A percentile compares a stretch with the other conserved stretches of the same genome.
Conservation (phyloP, 2,329 filamentous ascomycete genomes). For the Hypoxylon sp. region DNA sequence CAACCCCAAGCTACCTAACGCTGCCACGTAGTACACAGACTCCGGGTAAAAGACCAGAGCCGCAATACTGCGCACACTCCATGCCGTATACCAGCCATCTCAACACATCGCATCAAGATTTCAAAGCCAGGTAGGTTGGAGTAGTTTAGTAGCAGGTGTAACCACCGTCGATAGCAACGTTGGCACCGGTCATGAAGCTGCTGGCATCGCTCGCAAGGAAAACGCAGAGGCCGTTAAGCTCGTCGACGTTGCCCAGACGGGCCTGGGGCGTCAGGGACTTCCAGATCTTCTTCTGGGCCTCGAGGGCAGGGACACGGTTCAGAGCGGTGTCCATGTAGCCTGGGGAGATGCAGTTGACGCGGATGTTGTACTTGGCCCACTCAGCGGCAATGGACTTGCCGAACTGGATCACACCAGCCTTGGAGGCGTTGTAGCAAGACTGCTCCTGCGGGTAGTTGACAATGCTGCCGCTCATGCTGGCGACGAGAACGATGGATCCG, state of each 20-base stretch:
- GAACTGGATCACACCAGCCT: slow-evolving; percentile 83
- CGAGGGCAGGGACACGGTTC: slow-evolving; percentile 82
- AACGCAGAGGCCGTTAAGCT: slow-evolving; percentile 83
- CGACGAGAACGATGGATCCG: slow-evolving; percentile 81
- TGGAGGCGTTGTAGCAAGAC: slow-evolving; percentile 86
- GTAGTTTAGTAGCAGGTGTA: slow-evolving; percentile 72
- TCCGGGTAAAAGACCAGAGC: slow-evolving; percentile 37
- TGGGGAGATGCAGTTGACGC: slow-evolving; percentile 87
- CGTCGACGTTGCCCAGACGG: slow-evolving; percentile 79
- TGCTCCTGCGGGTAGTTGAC: slow-evolving; percentile 92
- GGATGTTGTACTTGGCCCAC: slow-evolving; percentile 85
- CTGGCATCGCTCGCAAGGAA: slow-evolving; percentile 82
- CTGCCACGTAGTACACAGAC: slow-evolving; percentile 32
- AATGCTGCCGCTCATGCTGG: slow-evolving; percentile 85
- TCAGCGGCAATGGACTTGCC: slow-evolving; percentile 86
- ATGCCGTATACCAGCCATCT: slow-evolving; percentile 17
- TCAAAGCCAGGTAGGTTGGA: slow-evolving; percentile 1
- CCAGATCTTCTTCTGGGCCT: slow-evolving; percentile 88
- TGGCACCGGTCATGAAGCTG: slow-evolving; percentile 82
- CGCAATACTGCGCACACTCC: slow-evolving; percentile 28
- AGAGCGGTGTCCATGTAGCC: slow-evolving; percentile 90
- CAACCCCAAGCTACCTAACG: slow-evolving; percentile 26
- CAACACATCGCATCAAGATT: slow-evolving; percentile 19
- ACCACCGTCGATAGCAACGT: slow-evolving; percentile 79
- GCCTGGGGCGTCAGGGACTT: slow-evolving; percentile 79